These are phyloP conservation scores for Zygoascus biomembranicola DNA, from an alignment of 805 yeast genomes.

Conservation along the genomic window DNA sequence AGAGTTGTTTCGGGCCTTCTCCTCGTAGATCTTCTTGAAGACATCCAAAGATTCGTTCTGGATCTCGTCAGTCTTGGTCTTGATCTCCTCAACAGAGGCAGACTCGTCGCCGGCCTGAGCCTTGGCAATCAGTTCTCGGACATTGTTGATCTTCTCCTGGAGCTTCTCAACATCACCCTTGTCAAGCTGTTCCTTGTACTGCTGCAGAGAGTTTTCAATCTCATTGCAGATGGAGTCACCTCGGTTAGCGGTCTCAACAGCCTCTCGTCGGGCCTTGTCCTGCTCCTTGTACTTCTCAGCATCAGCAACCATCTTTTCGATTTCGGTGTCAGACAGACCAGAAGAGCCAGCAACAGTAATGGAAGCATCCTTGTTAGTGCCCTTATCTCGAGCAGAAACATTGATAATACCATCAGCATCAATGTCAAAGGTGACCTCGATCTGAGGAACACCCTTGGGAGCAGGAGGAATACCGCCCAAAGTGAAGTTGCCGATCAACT, in stretches of 20 bases:
- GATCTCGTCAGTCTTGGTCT: conserved; percentile 75
- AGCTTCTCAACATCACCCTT: conserved; percentile 48
- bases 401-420: conserved; percentile 97
- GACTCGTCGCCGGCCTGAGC: conserved; percentile 54
- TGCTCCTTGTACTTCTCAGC: conserved; percentile 84
- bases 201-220: conserved; percentile 76
- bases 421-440: conserved; percentile 90
- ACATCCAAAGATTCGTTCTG: conserved; percentile 74
- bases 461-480: conserved; percentile 93
- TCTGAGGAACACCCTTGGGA: conserved; percentile 91
- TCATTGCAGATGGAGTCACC: conserved; percentile 79
- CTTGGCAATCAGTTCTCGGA: conserved; percentile 71
- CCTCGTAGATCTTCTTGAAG: conserved; percentile 64
- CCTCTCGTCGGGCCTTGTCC: conserved; percentile 78
- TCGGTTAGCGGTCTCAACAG: conserved; percentile 79
- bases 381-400: conserved; percentile 90
- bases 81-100: conserved; percentile 55
- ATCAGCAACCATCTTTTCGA: conserved; percentile 83
- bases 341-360: conserved; percentile 95
- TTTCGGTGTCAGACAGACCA: conserved; percentile 83
- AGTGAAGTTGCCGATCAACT: conserved; percentile 94
- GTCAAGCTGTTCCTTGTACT: conserved; percentile 61
- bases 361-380: conserved; percentile 86
- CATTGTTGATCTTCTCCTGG: conserved; percentile 46
- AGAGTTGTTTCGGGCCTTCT: conserved; percentile 25